Conservation (phyloP, 2,329 filamentous ascomycete genomes). For the Diaporthe aspalathi region DNA sequence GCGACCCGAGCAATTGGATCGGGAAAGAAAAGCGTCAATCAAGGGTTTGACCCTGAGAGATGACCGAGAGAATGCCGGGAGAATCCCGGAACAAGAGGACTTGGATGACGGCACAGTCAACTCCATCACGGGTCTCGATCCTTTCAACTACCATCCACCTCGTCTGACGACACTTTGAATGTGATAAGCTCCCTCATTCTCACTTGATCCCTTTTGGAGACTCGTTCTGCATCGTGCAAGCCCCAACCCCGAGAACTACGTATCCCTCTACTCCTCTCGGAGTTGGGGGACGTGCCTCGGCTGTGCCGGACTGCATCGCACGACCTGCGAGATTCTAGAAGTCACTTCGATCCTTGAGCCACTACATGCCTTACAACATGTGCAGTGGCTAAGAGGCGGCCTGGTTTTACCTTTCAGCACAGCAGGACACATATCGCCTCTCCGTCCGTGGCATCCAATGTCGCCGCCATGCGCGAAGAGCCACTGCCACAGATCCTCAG, state of each 20-base stretch:
- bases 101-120: not conserved
- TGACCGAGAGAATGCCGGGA: not conserved
- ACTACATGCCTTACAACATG: not conserved
- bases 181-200: not conserved
- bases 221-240: not conserved
- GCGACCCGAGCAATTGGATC: not conserved
- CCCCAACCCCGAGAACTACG: not conserved
- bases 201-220: not conserved
- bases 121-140: not conserved
- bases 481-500: slow-evolving; percentile 4
- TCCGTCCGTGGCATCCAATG: not conserved
- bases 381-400: not conserved
- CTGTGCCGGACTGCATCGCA: not conserved
- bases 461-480: slow-evolving; percentile 17
- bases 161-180: slow-evolving; percentile 4
- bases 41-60: slow-evolving; percentile 5
- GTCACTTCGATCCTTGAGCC: not conserved
- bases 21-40: not conserved
- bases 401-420: too few species aligned
- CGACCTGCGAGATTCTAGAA: not conserved
- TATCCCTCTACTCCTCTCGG: not conserved
- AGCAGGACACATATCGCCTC: not conserved
- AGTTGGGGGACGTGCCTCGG: not conserved
- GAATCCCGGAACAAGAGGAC: not conserved
- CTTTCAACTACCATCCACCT: not conserved